phyloP scores from a whole-genome alignment of 2,329 filamentous ascomycete genomes.

The Cadophora luteo-olivacea region DNA sequence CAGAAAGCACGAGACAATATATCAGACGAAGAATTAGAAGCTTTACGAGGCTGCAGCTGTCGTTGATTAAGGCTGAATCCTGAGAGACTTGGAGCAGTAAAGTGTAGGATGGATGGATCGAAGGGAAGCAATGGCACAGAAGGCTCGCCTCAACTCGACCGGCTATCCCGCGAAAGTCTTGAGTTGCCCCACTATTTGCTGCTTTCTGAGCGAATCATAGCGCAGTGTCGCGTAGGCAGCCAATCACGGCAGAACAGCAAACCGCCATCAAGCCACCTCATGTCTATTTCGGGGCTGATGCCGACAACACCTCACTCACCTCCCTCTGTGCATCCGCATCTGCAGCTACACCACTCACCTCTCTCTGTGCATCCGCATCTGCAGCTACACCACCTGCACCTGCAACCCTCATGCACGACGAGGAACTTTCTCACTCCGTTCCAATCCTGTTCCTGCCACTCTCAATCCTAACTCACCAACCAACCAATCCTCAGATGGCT shows the following conservation, averaged over 20 bases:
- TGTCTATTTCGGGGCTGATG: conserved; percentile 14
- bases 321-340: background rate
- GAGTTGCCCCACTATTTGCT: background rate
- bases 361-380: background rate
- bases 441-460: background rate
- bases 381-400: background rate
- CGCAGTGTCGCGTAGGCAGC: background rate
- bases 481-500: background rate
- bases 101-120: background rate
- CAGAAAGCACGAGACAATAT: background rate
- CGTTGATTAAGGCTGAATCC: background rate
- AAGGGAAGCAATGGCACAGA: background rate
- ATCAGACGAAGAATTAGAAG: background rate
- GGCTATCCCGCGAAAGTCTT: background rate
- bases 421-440: background rate
- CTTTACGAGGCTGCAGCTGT: background rate
- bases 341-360: background rate
- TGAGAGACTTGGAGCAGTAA: background rate
- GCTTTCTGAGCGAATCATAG: background rate
- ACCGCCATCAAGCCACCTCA: conserved; percentile 11
- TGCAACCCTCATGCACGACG: background rate
- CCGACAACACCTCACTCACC: background rate
- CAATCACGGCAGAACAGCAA: background rate
- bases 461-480: background rate
- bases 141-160: background rate